Evolutionary conservation across 495 filamentous ascomycete species (phyloP), one percentile per base, ranked within the genome.

Genomic region (Daldinia loculata): DNA sequence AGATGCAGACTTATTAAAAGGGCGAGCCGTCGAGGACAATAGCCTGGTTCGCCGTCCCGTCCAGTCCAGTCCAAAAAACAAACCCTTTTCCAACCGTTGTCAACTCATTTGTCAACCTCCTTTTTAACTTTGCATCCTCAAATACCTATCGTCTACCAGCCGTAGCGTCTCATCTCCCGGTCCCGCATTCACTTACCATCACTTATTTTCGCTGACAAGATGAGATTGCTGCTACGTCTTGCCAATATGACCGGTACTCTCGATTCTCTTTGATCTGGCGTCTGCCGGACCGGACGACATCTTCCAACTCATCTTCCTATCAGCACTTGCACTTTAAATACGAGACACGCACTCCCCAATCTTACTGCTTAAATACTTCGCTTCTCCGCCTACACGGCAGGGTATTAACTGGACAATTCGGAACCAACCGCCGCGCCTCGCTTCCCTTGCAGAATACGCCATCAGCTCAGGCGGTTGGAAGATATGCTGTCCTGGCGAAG

Each of bases 231-330:
- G 14, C 29, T 56, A 32, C 56, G 22, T 69, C 70, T 69, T 61
- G 57, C 52, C 61, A 73, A 73, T 15, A 73, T 69, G 66, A 52
- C 52, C 32, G 50, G 34, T 39, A 58, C 22, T 69, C 61, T 73
- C 34, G 66, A 69, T 62, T 69, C 61, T 2, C 70, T 73, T 32
- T 73, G 66, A 73, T 73, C 61, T 17, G 56, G 56, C 64, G 56
- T 61, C 65, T 39, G 60, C 56, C 51, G 56, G 70, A 57, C 50
- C 52, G 43, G 61, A 63, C 65, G 19, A 61, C 51, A 61, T 39
- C 36, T 56, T 26, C 15, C 39, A 38, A 59, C 38, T 43, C 29
- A 14, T 26, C 19, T 27, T 30, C 52, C 19, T 17, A 12, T 24
- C 22, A 24, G 2, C 32, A 24, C 0, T 24, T 48, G 2, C 22